Base-by-base conservation (phyloP, 2,329 filamentous ascomycete species). In the Apiospora sp. region DNA sequence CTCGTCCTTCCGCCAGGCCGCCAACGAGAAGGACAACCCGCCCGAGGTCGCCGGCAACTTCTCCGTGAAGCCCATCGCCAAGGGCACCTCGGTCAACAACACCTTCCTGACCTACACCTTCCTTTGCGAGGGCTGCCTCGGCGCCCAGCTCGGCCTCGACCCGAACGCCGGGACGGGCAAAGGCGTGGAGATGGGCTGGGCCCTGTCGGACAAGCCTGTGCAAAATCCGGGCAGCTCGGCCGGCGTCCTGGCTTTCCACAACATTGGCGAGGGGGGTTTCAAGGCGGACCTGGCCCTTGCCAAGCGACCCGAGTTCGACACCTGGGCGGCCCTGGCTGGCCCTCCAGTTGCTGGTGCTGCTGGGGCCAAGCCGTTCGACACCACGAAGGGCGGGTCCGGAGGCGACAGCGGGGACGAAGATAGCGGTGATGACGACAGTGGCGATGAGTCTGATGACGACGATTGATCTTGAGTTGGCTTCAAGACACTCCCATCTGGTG, bases 81-180 rank as follows among this genome's bases (percentile, higher is more conserved):
- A 82, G n/a, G 84, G 82, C 1, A 85, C 84, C 7, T 81, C 80
- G 44, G 81, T 84, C 72, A 86, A 85, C 78, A 77, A 74, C 67
- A 84, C 83, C 0, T 82, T 83, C 72, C 82, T 86, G 70, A 82
- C 82, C 0, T 86, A 84, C 75, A 87, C 85, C 0, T 87, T 87
- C 76, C 78, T 87, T 7, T 87, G 85, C 78, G 79, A 83, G 64
- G 78, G 78, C 14, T 83, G 82, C 68, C 75, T 84, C 12, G 78
- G 78, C 67, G 72, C 77, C 0, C 70, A 74, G 4, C 71, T 81
- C 0, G 81, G 81, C 0, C 77, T 82, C 6, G 77, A 75, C 0
- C n/a, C 64, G 4, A 30, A 68, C 22, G 64, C 80, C 0, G 76
- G 72, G 5, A 75, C 79, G 1, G 74, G 71, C 0, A 51, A 51